Percentiles rank a stretch among this genome's conserved stretches.
These are phyloP conservation scores for Senna tora DNA, from an alignment of 306 rosid species.

Conservation along the genomic window DNA sequence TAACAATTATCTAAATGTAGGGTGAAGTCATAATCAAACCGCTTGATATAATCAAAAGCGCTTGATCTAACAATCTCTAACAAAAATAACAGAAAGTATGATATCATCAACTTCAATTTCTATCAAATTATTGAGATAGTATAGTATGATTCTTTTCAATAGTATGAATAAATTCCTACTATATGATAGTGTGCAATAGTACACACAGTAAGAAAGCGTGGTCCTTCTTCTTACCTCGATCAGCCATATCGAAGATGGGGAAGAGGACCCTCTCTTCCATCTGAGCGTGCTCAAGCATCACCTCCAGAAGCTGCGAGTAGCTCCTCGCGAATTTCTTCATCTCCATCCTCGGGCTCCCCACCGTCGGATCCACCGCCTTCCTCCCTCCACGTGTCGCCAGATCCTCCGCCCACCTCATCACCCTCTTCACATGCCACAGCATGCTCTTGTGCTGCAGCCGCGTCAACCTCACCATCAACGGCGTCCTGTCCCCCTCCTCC, in stretches of 20 bases:
- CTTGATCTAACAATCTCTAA: too few relatives aligned
- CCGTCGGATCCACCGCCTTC: constrained; percentile 60
- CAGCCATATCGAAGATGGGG: constrained; percentile 75
- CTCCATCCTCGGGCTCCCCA: constrained; percentile 86
- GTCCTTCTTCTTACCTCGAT: constrained; percentile 72
- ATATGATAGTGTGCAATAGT: too few relatives aligned
- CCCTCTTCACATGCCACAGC: constrained; percentile 72
- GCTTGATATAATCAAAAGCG: too few relatives aligned
- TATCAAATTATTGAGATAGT: background rate
- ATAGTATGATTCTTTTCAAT: too few relatives aligned
- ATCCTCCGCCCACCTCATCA: constrained; percentile 80
- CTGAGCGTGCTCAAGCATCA: constrained; percentile 87
- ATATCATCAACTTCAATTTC: background rate
- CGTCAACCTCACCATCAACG: constrained; percentile 54
- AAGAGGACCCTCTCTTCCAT: constrained; percentile 86
- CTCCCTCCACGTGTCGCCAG: constrained; percentile 71
- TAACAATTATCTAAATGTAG: too few relatives aligned
- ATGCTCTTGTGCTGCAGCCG: constrained; percentile 72
- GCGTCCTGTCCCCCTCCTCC: constrained; percentile 48
- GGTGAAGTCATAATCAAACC: too few relatives aligned
- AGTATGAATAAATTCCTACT: too few relatives aligned
- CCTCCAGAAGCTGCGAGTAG: constrained; percentile 75
- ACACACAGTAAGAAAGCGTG: background rate
- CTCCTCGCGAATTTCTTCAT: constrained; percentile 67
- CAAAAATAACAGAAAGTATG: background rate